These are phyloP conservation scores for Passalora sequoiae DNA, from an alignment of 2,329 filamentous ascomycete genomes.

Conservation along the genomic window DNA sequence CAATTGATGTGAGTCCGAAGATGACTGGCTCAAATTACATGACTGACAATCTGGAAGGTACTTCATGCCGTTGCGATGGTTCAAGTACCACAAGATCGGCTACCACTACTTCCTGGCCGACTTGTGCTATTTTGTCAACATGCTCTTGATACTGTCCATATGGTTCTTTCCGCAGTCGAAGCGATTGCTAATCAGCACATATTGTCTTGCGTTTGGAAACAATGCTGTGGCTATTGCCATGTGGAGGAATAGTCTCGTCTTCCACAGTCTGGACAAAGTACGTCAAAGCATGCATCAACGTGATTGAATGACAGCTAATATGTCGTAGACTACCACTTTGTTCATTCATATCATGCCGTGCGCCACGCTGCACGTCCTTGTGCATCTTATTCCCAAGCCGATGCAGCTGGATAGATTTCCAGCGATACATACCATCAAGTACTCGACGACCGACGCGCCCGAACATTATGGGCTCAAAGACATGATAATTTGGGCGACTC, in stretches of 20 bases:
- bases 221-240: conserved; percentile 97
- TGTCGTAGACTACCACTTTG: conserved; percentile 42
- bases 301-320: conserved; percentile 5
- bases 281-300: not conserved
- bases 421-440: conserved; percentile 76
- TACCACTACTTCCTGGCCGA: conserved; percentile 98
- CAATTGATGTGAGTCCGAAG: conserved; percentile 30
- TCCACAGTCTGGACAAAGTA: conserved; percentile 97
- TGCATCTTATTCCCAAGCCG: conserved; percentile 68
- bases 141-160: conserved; percentile 72
- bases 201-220: conserved; percentile 90
- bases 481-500: conserved; percentile 91
- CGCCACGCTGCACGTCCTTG: conserved; percentile 83
- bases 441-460: conserved; percentile 61
- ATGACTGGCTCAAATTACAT: not conserved
- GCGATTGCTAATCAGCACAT: conserved; percentile 83
- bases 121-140: conserved; percentile 96
- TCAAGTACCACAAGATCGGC: conserved; percentile 82
- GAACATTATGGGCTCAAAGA: conserved; percentile 68
- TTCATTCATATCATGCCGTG: conserved; percentile 99
- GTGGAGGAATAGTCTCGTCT: conserved; percentile 98
- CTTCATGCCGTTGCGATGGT: conserved; percentile 94
- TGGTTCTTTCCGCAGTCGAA: conserved; percentile 91
- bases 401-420: conserved; percentile 69
- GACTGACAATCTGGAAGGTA: conserved; percentile 51